Percentiles rank a stretch among this genome's conserved stretches.
phyloP scores from a whole-genome alignment of 306 rosid genomes.

The Cucumis cinereus region DNA sequence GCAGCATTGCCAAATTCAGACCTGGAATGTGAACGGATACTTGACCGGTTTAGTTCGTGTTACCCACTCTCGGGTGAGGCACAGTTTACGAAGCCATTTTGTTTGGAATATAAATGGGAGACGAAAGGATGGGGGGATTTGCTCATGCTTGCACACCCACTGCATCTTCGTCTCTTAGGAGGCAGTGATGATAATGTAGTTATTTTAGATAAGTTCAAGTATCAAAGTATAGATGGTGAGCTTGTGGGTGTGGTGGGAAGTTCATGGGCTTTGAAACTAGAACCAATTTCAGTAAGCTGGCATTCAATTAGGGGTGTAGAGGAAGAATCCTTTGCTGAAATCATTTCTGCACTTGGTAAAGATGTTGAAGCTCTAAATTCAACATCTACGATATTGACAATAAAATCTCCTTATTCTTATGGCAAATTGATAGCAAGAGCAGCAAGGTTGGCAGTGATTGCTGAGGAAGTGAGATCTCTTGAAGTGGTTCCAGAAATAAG shows the following conservation, averaged over 20 bases:
- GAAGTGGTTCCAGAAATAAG: constrained; percentile 39
- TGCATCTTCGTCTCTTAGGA: constrained; percentile 47
- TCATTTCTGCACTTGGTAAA: constrained; percentile 34
- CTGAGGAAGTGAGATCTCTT: constrained; percentile 47
- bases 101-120: constrained; percentile 61
- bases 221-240: constrained; percentile 74
- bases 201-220: constrained; percentile 43
- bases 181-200: constrained; percentile 15
- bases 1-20: constrained; percentile 33
- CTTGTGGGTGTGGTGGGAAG: constrained; percentile 77
- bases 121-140: constrained; percentile 62
- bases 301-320: constrained; percentile 52
- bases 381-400: constrained; percentile 10
- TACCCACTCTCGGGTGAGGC: constrained; percentile 68
- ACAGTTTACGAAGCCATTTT: constrained; percentile 38
- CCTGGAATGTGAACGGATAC: constrained; percentile 19
- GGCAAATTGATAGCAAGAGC: constrained; percentile 79
- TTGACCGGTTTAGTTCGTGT: constrained; percentile 46
- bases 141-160: constrained; percentile 75
- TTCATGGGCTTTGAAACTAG: constrained; percentile 49
- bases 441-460: constrained; percentile 76
- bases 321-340: constrained; percentile 27
- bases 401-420: constrained; percentile 34
- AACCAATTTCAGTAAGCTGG: constrained; percentile 57
- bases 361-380: constrained; percentile 46